These are phyloP conservation scores for Hanseniaspora occidentalis DNA, from an alignment of 805 yeast genomes.

Conservation along the genomic window DNA sequence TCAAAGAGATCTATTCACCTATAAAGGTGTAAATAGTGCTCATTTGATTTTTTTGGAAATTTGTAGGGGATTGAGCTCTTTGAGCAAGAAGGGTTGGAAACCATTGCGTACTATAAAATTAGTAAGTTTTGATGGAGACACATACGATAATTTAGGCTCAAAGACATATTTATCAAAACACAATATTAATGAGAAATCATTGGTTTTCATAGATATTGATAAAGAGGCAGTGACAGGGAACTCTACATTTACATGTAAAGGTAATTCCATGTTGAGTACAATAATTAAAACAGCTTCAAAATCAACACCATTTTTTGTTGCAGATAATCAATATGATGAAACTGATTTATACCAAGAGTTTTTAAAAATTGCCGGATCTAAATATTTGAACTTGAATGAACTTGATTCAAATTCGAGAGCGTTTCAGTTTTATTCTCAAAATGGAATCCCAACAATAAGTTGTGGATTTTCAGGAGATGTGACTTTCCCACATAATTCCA, in stretches of 20 bases:
- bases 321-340: neutral
- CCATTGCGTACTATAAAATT: slow-evolving; percentile 60
- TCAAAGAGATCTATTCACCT: slow-evolving; percentile 39
- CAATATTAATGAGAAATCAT: slow-evolving; percentile 30
- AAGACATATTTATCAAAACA: slow-evolving; percentile 66
- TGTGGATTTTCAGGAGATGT: slow-evolving; percentile 30
- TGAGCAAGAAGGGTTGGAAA: slow-evolving; percentile 46
- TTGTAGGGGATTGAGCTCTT: slow-evolving; percentile 35
- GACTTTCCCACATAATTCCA: slow-evolving; percentile 35
- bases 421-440: slow-evolving; percentile 48
- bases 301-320: slow-evolving; percentile 30
- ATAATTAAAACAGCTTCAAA: slow-evolving; percentile 34
- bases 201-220: slow-evolving; percentile 34
- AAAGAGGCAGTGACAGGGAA: slow-evolving; percentile 38
- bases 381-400: slow-evolving; percentile 26
- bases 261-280: slow-evolving; percentile 45
- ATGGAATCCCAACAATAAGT: slow-evolving; percentile 54
- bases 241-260: slow-evolving; percentile 30
- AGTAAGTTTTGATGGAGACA: slow-evolving; percentile 77
- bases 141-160: slow-evolving; percentile 60
- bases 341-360: neutral
- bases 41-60: slow-evolving; percentile 38
- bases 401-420: slow-evolving; percentile 44
- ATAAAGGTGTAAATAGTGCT: slow-evolving; percentile 39
- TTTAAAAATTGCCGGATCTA: neutral